Percentiles rank a stretch among this genome's conserved stretches.
These are phyloP conservation scores for Neofusicoccum kwambonambiense DNA, from an alignment of 2,329 filamentous ascomycete species.

Conservation along the genomic window DNA sequence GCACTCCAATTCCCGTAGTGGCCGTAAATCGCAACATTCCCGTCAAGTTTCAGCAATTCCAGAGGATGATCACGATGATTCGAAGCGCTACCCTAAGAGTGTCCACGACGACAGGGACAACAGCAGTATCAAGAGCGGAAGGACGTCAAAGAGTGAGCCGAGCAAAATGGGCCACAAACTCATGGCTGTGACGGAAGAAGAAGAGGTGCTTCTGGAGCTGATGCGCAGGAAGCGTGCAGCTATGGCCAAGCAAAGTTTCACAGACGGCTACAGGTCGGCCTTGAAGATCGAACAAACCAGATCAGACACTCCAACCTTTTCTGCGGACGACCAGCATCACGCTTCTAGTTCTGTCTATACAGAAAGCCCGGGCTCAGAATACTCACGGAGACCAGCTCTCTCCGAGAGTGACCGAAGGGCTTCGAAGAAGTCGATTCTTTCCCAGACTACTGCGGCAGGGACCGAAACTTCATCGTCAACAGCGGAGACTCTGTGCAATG, in stretches of 20 bases:
- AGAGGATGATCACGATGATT: constrained; percentile 32
- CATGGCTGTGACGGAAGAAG: constrained; percentile 51
- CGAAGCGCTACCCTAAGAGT: background rate
- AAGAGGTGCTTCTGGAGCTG: constrained; percentile 49
- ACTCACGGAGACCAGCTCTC: background rate
- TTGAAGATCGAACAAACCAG: constrained; percentile 33
- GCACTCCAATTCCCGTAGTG: constrained; percentile 17
- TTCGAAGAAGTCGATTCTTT: background rate
- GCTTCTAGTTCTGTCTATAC: background rate
- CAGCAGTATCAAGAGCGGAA: constrained; percentile 30
- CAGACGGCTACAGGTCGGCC: constrained; percentile 37
- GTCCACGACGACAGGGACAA: constrained; percentile 11
- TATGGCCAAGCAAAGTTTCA: constrained; percentile 43
- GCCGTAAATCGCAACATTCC: constrained; percentile 30
- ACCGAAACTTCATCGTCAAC: background rate
- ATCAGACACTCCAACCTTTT: background rate
- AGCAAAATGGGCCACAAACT: constrained; percentile 34
- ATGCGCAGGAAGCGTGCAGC: constrained; percentile 50
- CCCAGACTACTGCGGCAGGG: background rate
- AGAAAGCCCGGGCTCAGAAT: background rate
- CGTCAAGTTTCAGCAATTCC: constrained; percentile 40
- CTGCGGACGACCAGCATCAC: background rate
- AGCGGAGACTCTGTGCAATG: constrained; percentile 19
- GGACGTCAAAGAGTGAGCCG: constrained; percentile 35
- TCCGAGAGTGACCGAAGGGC: background rate